Conservation (phyloP, 2,329 filamentous ascomycete genomes). For the Calonectria pauciramosa region DNA sequence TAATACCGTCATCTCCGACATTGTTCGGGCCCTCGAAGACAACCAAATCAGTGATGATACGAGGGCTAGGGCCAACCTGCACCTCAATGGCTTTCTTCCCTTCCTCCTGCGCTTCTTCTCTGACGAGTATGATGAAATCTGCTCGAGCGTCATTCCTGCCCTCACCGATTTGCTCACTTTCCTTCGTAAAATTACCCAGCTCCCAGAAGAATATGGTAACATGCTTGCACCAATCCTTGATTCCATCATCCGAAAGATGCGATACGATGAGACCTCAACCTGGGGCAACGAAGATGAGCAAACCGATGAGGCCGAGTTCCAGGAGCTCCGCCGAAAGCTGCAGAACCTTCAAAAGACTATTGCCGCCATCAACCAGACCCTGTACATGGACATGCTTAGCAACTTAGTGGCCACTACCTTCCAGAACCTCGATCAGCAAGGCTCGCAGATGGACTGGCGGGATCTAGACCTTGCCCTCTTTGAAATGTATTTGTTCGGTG, state of each 20-base stretch:
- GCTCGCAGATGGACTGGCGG: slow-evolving; percentile 88
- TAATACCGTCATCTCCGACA: slow-evolving; percentile 88
- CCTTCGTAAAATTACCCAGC: slow-evolving; percentile 81
- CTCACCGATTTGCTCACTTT: slow-evolving; percentile 94
- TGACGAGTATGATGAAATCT: slow-evolving; percentile 98
- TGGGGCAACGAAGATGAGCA: slow-evolving; percentile 97
- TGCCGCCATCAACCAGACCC: slow-evolving; percentile 86
- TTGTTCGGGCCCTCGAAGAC: slow-evolving; percentile 88
- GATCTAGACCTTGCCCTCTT: slow-evolving; percentile 94
- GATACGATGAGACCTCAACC: slow-evolving; percentile 92
- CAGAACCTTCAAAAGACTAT: slow-evolving; percentile 94
- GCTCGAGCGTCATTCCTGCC: slow-evolving; percentile 93
- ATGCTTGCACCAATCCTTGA: slow-evolving; percentile 92
- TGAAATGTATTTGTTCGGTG: slow-evolving; percentile 96
- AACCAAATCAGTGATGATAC: slow-evolving; percentile 71
- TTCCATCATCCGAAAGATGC: slow-evolving; percentile 95
- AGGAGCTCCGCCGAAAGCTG: slow-evolving; percentile 90
- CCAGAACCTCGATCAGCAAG: slow-evolving; percentile 80
- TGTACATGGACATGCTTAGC: slow-evolving; percentile 91
- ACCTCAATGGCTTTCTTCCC: slow-evolving; percentile 87
- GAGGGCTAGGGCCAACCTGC: slow-evolving; percentile 81
- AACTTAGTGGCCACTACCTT: slow-evolving; percentile 92
- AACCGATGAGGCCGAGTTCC: slow-evolving; percentile 97
- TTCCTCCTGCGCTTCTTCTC: slow-evolving; percentile 94
- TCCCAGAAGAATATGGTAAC: slow-evolving; percentile 81